Conservation (phyloP, 164 flowering plant genomes). For the Litsea cubeba region DNA sequence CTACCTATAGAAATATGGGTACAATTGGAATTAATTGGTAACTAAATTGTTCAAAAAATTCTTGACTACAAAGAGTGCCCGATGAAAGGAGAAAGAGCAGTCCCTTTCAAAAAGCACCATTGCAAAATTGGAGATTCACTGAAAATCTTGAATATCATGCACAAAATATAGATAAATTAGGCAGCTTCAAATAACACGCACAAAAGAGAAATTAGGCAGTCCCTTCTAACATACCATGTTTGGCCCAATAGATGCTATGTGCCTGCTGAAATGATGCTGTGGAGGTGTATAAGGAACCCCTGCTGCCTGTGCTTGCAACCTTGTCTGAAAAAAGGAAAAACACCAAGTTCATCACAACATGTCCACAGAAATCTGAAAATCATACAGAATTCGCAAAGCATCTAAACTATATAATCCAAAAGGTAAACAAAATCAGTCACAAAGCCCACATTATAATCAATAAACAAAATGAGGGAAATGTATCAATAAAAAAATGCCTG, state of each 20-base stretch:
- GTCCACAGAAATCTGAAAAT: neutral
- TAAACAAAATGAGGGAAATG: no score
- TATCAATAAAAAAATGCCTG: neutral
- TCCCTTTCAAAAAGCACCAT: no score
- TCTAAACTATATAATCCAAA: neutral
- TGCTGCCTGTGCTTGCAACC: constrained; percentile 98
- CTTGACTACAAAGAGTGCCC: no score
- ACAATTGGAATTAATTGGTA: no score
- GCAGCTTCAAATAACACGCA: no score
- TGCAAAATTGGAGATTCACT: no score
- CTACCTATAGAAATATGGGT: no score
- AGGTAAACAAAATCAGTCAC: neutral
- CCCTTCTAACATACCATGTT: constrained; percentile 16
- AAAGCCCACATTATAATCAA: neutral
- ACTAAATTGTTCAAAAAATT: no score
- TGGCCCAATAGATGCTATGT: constrained; percentile 73
- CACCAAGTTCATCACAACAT: neutral
- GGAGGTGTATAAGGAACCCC: constrained; percentile 71
- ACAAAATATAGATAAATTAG: no score
- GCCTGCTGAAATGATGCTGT: constrained; percentile 40
- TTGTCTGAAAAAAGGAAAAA: constrained; percentile 48
- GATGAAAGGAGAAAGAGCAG: no score
- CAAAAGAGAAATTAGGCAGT: no score
- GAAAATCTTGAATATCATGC: no score
- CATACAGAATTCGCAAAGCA: neutral